These are phyloP conservation scores for Dothidotthia symphoricarpi DNA, from an alignment of 2,329 filamentous ascomycete species.

Conservation along the genomic window DNA sequence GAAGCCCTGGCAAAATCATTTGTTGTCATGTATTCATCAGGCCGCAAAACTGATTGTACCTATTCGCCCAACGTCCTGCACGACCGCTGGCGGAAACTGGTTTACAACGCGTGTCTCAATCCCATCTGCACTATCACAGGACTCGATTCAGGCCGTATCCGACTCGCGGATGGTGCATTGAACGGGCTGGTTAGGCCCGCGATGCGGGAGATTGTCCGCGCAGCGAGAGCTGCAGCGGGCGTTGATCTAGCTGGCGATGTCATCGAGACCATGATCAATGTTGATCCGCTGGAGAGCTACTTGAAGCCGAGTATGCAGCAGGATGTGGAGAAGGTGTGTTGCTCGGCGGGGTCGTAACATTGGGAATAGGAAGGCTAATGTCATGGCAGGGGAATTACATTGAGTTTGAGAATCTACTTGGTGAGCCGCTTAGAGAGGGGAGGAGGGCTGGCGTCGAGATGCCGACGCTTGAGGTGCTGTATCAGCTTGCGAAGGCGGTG, in stretches of 20 bases:
- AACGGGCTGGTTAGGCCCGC: conserved; percentile 53
- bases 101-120: conserved; percentile 55
- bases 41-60: conserved; percentile 46
- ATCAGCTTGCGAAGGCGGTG: conserved; percentile 49
- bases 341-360: too few species aligned
- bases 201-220: conserved; percentile 53
- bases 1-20: conserved; percentile 45
- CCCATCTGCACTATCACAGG: conserved; percentile 53
- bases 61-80: conserved; percentile 47
- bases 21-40: conserved; percentile 49
- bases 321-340: conserved; percentile 50
- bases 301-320: conserved; percentile 57
- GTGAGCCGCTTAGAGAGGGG: conserved; percentile 57
- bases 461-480: conserved; percentile 52
- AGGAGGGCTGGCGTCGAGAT: conserved; percentile 49
- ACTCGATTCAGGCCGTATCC: conserved; percentile 53
- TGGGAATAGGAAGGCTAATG: too few species aligned
- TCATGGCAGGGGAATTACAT: conserved; percentile 52
- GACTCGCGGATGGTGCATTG: conserved; percentile 47
- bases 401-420: conserved; percentile 57
- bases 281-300: conserved; percentile 52
- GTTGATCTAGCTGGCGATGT: conserved; percentile 46
- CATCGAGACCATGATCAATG: conserved; percentile 48
- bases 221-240: conserved; percentile 47
- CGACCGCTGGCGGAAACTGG: conserved; percentile 53